Conservation (phyloP, 2,329 filamentous ascomycete species). For the Botrytis elliptica region DNA sequence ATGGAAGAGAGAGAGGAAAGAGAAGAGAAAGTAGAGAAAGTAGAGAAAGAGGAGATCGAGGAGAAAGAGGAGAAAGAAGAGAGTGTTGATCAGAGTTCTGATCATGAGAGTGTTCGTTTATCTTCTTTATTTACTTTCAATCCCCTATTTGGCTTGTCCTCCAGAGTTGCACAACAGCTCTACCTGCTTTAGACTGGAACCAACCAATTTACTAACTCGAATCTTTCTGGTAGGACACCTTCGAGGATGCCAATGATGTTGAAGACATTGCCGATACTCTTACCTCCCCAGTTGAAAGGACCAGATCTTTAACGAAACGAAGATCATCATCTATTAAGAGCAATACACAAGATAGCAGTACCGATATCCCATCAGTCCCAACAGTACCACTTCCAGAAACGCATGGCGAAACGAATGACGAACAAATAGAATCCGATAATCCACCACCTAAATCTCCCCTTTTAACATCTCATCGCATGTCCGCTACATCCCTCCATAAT, state of each 20-base stretch:
- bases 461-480: constrained; percentile 49
- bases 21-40: constrained; percentile 18
- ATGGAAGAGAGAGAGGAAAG: constrained; percentile 20
- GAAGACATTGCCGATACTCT: constrained; percentile 28
- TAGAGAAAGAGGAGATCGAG: constrained; percentile 2
- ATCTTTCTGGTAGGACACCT: constrained; percentile 59
- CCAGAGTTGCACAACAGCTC: constrained; percentile 28
- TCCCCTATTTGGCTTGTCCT: constrained; percentile 12
- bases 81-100: constrained; percentile 25
- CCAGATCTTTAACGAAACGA: constrained; percentile 43
- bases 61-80: constrained; percentile 22
- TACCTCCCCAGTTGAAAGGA: constrained; percentile 30
- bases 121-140: constrained; percentile 8
- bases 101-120: constrained; percentile 29
- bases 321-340: constrained; percentile 40
- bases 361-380: constrained; percentile 32
- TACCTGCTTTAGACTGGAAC: constrained; percentile 19
- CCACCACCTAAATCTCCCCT: constrained; percentile 49
- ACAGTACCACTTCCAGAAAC: constrained; percentile 30
- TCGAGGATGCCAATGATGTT: constrained; percentile 76
- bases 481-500: constrained; percentile 57
- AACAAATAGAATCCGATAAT: constrained; percentile 32
- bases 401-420: constrained; percentile 35
- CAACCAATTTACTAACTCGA: constrained; percentile 22
- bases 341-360: constrained; percentile 33